These are phyloP conservation scores for Sphaerobolus stellatus DNA, from an alignment of 1,284 basidiomycete genomes.

Conservation along the genomic window DNA sequence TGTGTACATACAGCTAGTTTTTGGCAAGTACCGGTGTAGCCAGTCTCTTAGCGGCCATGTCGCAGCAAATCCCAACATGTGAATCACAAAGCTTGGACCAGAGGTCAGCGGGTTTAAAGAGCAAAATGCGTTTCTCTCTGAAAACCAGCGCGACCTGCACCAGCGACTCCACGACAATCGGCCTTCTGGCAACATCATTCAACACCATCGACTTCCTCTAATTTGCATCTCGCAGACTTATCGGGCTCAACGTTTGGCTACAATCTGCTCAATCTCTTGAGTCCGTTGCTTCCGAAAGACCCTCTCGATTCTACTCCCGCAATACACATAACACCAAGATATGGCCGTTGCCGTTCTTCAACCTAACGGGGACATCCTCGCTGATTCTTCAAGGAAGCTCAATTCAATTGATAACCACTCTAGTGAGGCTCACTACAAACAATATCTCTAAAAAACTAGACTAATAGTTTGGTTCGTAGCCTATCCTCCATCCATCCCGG, in stretches of 20 bases:
- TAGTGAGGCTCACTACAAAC: background rate
- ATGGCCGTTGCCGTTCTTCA: slow-evolving; percentile 1
- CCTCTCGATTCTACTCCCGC: background rate
- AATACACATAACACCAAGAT: background rate
- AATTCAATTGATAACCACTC: background rate
- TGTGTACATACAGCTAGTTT: too few species aligned
- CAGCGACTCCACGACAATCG: background rate
- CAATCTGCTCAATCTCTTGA: too few species aligned
- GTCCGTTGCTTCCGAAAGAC: too few species aligned
- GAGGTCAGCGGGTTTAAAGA: too few species aligned
- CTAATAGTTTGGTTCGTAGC: slow-evolving; percentile 15
- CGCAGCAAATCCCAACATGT: too few species aligned
- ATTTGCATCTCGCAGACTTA: background rate
- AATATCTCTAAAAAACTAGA: background rate
- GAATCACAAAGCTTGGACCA: too few species aligned
- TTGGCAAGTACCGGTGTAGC: too few species aligned
- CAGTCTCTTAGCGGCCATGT: too few species aligned
- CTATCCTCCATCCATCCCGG: slow-evolving; percentile 42
- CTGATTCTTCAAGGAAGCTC: background rate
- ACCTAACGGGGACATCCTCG: background rate
- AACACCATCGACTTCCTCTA: background rate
- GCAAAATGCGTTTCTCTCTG: too few species aligned
- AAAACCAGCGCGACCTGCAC: background rate
- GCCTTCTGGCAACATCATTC: background rate
- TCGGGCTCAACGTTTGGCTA: too few species aligned